Base-by-base conservation (phyloP, 2,329 filamentous ascomycete genomes). In the Apiospora rasikravindrae region DNA sequence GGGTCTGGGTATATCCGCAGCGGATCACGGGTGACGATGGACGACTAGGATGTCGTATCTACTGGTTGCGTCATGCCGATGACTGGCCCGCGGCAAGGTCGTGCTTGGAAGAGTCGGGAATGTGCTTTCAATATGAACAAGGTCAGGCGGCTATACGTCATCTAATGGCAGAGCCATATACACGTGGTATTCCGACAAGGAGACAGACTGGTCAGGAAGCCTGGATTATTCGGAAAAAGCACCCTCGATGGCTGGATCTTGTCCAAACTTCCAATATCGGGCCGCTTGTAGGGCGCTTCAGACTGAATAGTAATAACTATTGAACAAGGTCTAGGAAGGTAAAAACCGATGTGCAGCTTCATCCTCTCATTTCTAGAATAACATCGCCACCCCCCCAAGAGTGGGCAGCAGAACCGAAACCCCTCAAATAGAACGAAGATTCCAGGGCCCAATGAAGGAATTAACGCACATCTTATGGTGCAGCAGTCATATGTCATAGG, bases 221-320 rank as follows among this genome's bases (percentile, higher is more conserved):
- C 33, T 29, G 7, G 29, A 19, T n/a, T 61, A 33, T 19, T n/a
- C 53, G 53, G 53, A 37, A n/a, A 64, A 64, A 4, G 33, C 5
- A 6, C 13, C 22, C 8, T 64, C 57, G 57, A 64, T 64, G 57
- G 13, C 57, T n/a, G 33, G 13, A 40, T 24, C 57, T 40, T 37
- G 40, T 40, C 57, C 57, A 33, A 40, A 64, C 57, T n/a, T 64
- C 19, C 57, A 8, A n/a, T 24, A 64, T 64, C 57, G 57, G 57
- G 16, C 26, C 51, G 51, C 51, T 14, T 33, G 22, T n/a, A 40
- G 33, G 22, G 16, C 29, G 8, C 33, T n/a, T n/a, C 57, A 24
- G 19, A 64, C 29, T 64, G 57, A 64, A 19, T n/a, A 61, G 29
- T 22, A n/a, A 16, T 22, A 16, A 61, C 29, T 37, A 6, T 26